Conservation (phyloP, 805 yeast genomes). For the Pichia cephalocereana region DNA sequence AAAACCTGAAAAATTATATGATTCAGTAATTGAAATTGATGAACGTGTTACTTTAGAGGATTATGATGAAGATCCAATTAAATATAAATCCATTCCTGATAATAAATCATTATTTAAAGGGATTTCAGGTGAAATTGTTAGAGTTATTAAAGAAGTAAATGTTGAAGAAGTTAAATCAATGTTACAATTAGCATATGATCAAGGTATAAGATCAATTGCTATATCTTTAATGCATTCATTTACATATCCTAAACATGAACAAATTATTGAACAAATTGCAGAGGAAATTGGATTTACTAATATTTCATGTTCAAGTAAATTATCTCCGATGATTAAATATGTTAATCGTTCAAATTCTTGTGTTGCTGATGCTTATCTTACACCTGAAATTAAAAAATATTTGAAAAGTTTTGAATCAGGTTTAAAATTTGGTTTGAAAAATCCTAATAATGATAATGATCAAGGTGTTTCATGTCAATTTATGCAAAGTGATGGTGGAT, state of each 20-base stretch:
- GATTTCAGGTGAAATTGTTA: slow-evolving; percentile 57
- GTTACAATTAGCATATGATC: slow-evolving; percentile 36
- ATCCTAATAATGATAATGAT: slow-evolving; percentile 30
- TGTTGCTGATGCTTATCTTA: slow-evolving; percentile 73
- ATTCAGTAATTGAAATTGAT: slow-evolving; percentile 72
- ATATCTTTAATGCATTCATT: slow-evolving; percentile 67
- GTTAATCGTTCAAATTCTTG: slow-evolving; percentile 72
- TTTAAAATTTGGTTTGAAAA: slow-evolving; percentile 40
- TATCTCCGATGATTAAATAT: slow-evolving; percentile 73
- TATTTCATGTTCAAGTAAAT: slow-evolving; percentile 56
- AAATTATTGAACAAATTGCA: slow-evolving; percentile 50
- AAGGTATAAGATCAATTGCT: slow-evolving; percentile 63
- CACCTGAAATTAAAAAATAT: slow-evolving; percentile 68
- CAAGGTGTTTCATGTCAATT: slow-evolving; percentile 57
- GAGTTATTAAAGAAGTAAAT: slow-evolving; percentile 47
- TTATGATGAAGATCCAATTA: slow-evolving; percentile 63
- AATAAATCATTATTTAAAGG: slow-evolving; percentile 40
- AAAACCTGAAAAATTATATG: slow-evolving; percentile 65
- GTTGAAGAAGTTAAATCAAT: slow-evolving; percentile 30
- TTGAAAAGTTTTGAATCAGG: slow-evolving; percentile 54
- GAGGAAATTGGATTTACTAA: slow-evolving; percentile 55
- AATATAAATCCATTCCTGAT: slow-evolving; percentile 17
- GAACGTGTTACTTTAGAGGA: slow-evolving; percentile 84
- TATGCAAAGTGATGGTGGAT: slow-evolving; percentile 97
- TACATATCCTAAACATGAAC: slow-evolving; percentile 65